phyloP scores from a whole-genome alignment of 1,284 basidiomycete genomes.

The Flammula alnicola region DNA sequence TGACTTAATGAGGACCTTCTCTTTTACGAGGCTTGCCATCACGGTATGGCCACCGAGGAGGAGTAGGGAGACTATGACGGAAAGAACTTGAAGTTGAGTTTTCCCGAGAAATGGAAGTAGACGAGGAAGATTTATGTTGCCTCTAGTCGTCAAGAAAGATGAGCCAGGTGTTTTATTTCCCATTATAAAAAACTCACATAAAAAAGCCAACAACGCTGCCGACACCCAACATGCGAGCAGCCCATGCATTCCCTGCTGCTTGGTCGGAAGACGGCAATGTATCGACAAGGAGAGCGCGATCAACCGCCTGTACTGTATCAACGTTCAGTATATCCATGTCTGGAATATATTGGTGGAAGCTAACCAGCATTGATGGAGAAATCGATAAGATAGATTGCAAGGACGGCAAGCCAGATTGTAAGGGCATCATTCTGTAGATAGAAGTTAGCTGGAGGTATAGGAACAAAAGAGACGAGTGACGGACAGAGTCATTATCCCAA shows the following conservation, averaged over 20 bases:
- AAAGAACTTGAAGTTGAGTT: slow-evolving; percentile 80
- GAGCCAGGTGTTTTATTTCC: too few relatives aligned
- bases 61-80: slow-evolving; percentile 57
- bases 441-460: slow-evolving; percentile 4
- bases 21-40: slow-evolving; percentile 73
- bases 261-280: slow-evolving; percentile 73
- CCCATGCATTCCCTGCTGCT: slow-evolving; percentile 93
- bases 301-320: slow-evolving; percentile 75
- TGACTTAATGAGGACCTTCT: slow-evolving; percentile 65
- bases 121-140: slow-evolving; percentile 72
- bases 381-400: slow-evolving; percentile 90
- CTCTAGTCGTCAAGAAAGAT: too few relatives aligned
- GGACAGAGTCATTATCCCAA: slow-evolving; percentile 34
- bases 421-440: slow-evolving; percentile 59
- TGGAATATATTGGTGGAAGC: slow-evolving; percentile 18
- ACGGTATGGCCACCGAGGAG: slow-evolving; percentile 58
- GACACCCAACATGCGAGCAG: slow-evolving; percentile 84
- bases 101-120: slow-evolving; percentile 74
- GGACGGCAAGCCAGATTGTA: slow-evolving; percentile 80
- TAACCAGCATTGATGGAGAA: slow-evolving; percentile 89
- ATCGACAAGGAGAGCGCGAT: slow-evolving; percentile 82
- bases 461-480: slow-evolving; percentile 9
- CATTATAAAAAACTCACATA: slow-evolving; percentile 62
- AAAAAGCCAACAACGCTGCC: slow-evolving; percentile 88
- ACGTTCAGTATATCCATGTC: slow-evolving; percentile 1